A percentile compares a stretch with the other conserved stretches of the same genome.
Evolutionary conservation across 495 filamentous ascomycete species (phyloP).

Genomic region (Lasiosphaeriaceae sp.): DNA sequence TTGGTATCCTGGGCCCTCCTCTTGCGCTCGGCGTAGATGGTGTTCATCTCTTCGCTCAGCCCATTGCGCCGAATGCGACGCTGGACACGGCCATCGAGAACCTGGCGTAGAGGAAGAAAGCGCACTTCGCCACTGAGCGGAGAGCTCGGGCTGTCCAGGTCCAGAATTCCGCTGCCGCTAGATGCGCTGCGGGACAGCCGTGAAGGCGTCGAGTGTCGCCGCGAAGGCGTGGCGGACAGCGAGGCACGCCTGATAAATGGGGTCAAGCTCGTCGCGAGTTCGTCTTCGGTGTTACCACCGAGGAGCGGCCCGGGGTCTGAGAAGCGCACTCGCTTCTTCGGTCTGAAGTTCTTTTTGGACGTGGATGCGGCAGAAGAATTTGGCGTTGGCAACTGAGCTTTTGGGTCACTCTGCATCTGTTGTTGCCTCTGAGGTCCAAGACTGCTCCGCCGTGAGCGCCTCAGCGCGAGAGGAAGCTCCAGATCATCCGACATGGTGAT

Average conservation of each 20-base stretch:
- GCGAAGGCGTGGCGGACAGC: constrained; percentile 44
- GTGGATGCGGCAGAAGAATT: constrained; percentile 11
- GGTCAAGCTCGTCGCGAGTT: constrained; percentile 60
- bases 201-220: constrained; percentile 39
- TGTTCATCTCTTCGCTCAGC: constrained; percentile 72
- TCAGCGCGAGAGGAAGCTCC: constrained; percentile 25
- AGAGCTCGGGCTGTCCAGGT: constrained; percentile 20
- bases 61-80: constrained; percentile 67
- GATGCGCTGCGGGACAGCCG: constrained; percentile 14
- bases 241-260: constrained; percentile 60
- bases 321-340: constrained; percentile 66
- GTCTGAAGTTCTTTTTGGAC: constrained; percentile 15
- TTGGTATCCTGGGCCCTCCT: constrained; percentile 33
- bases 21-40: constrained; percentile 55
- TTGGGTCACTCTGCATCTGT: neutral
- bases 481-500: constrained; percentile 14
- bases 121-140: constrained; percentile 31
- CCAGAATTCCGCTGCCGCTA: constrained; percentile 30
- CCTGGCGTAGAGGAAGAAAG: constrained; percentile 65
- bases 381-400: constrained; percentile 5
- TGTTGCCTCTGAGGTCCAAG: neutral
- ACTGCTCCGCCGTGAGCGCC: constrained; percentile 23
- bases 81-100: constrained; percentile 66
- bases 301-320: constrained; percentile 61
- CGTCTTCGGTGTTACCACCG: constrained; percentile 10